A percentile compares a stretch with the other conserved stretches of the same genome.
Evolutionary conservation across 768 basidiomycete genomes (phyloP).

Genomic region (Rhizopogon vulgaris): DNA sequence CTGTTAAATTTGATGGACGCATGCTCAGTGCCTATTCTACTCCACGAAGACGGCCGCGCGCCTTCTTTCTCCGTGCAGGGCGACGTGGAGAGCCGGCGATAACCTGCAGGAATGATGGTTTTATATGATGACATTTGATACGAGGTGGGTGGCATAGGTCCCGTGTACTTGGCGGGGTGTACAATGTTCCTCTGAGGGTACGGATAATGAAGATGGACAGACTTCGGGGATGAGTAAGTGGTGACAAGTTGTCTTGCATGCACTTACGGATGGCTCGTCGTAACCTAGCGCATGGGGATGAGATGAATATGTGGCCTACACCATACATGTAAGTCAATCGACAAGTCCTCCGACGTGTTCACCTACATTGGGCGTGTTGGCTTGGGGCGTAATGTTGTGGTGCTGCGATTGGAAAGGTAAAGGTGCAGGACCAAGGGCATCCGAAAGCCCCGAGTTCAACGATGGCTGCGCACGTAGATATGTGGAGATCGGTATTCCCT

Average conservation of each 20-base stretch:
- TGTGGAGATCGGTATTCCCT: not conserved
- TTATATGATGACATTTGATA: conserved; percentile 3
- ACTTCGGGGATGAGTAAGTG: not conserved
- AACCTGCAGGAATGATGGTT: conserved; percentile 16
- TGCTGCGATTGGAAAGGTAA: not conserved
- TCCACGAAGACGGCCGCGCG: not conserved
- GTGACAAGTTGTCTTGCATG: not conserved
- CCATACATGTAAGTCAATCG: not conserved
- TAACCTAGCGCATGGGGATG: conserved; percentile 17
- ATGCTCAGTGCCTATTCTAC: conserved; percentile 9
- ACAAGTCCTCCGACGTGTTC: not conserved
- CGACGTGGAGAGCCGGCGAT: conserved; percentile 10
- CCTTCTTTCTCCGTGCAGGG: conserved; percentile 7
- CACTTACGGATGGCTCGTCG: conserved; percentile 8
- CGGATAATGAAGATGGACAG: conserved; percentile 17
- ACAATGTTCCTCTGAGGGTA: conserved; percentile 25
- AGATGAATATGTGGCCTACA: conserved; percentile 12
- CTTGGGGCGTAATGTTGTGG: not conserved
- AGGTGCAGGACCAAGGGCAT: not conserved
- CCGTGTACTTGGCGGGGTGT: conserved; percentile 14
- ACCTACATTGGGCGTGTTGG: not conserved
- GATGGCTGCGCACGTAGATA: conserved; percentile 7
- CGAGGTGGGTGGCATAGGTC: conserved; percentile 3
- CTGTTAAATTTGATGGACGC: conserved; percentile 26
- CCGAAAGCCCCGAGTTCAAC: not conserved